Evolutionary conservation across 495 filamentous ascomycete species (phyloP).

Genomic region (Parathielavia hyrcaniae): DNA sequence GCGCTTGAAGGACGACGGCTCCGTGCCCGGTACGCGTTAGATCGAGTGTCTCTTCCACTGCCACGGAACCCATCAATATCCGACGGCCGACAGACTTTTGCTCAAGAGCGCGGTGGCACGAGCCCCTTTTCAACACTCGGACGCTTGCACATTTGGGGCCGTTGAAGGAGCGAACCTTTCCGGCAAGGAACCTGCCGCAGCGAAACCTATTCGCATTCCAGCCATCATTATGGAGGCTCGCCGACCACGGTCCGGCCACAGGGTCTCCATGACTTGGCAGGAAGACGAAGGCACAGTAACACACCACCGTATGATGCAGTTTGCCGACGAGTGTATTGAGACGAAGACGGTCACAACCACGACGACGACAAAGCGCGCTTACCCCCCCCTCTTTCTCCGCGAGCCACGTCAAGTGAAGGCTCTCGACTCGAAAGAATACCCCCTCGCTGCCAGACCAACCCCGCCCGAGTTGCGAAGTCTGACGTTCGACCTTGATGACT

Average conservation of each 20-base stretch:
- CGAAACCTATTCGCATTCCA: background rate
- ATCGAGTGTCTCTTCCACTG: slow-evolving; percentile 2
- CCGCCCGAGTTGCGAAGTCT: slow-evolving; percentile 68
- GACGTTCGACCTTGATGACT: slow-evolving; percentile 55
- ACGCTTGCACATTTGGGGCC: background rate
- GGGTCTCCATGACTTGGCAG: slow-evolving; percentile 43
- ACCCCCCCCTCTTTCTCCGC: slow-evolving; percentile 74
- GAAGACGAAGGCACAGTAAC: slow-evolving; percentile 36
- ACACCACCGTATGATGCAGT: slow-evolving; percentile 37
- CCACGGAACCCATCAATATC: background rate
- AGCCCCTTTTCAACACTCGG: background rate
- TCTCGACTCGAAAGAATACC: slow-evolving; percentile 83
- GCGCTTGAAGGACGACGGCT: slow-evolving; percentile 11
- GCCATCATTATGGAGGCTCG: slow-evolving; percentile 32
- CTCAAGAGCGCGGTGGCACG: background rate
- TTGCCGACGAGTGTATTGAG: slow-evolving; percentile 53
- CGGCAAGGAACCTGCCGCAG: background rate
- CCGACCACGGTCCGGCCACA: slow-evolving; percentile 42
- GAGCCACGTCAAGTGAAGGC: slow-evolving; percentile 65
- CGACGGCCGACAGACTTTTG: background rate
- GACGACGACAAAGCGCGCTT: slow-evolving; percentile 83
- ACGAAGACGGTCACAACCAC: slow-evolving; percentile 82
- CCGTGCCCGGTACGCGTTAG: slow-evolving; percentile 15
- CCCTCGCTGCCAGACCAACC: slow-evolving; percentile 73
- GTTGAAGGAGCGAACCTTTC: background rate